A percentile compares a stretch with the other conserved stretches of the same genome.
Evolutionary conservation across 2,329 filamentous ascomycete genomes (phyloP).

Genomic region (Daldinia eschscholtzii): DNA sequence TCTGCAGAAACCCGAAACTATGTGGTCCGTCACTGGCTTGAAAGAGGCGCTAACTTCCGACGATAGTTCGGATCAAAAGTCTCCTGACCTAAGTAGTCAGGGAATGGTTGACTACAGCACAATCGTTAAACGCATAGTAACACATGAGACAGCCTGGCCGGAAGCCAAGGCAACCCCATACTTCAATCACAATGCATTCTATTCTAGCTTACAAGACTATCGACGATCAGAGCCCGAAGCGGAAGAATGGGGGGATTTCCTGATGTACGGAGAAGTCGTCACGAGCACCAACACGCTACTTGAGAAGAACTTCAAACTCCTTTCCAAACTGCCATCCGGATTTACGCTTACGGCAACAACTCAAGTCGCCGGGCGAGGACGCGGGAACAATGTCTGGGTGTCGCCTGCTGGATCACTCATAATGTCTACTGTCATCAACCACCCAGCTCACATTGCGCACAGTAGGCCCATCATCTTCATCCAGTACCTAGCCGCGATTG

Average conservation of each 20-base stretch:
- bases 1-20: slow-evolving; percentile 74
- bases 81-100: slow-evolving; percentile 56
- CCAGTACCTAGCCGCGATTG: slow-evolving; percentile 91
- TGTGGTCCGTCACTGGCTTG: slow-evolving; percentile 69
- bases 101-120: slow-evolving; percentile 80
- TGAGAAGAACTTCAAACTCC: slow-evolving; percentile 86
- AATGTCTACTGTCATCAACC: slow-evolving; percentile 89
- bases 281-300: slow-evolving; percentile 95
- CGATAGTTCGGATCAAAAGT: slow-evolving; percentile 50
- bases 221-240: slow-evolving; percentile 68
- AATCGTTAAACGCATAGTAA: slow-evolving; percentile 78
- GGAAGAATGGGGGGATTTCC: slow-evolving; percentile 77
- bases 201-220: slow-evolving; percentile 76
- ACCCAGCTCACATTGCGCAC: slow-evolving; percentile 78
- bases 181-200: slow-evolving; percentile 88
- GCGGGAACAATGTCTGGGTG: slow-evolving; percentile 94
- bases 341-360: slow-evolving; percentile 89
- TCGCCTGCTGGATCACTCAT: slow-evolving; percentile 87
- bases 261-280: slow-evolving; percentile 92
- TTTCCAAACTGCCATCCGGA: slow-evolving; percentile 83
- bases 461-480: slow-evolving; percentile 89
- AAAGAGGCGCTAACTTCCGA: slow-evolving; percentile 62
- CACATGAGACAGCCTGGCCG: slow-evolving; percentile 77
- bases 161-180: slow-evolving; percentile 80
- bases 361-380: slow-evolving; percentile 87